Evolutionary conservation across 2,329 filamentous ascomycete genomes (phyloP).

Genomic region (Talaromyces verruculosus): DNA sequence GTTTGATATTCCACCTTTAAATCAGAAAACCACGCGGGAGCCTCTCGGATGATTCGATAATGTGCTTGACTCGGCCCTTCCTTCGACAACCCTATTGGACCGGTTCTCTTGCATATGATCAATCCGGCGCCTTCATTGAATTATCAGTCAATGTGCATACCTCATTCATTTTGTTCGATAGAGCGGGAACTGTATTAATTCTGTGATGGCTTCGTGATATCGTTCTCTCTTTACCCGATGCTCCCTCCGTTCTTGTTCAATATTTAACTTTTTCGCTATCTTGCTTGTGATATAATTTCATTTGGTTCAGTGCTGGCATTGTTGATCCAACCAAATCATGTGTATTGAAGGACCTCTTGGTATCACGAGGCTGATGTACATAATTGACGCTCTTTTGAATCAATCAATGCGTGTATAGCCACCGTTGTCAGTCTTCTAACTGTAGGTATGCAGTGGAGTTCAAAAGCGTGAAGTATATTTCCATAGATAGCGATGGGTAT

Average conservation of each 20-base stretch:
- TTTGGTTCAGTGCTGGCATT: not conserved
- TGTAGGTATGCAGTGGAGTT: not conserved
- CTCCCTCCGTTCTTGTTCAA: not conserved
- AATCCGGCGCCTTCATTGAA: not conserved
- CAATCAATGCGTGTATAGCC: not conserved
- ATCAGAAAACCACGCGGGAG: not conserved
- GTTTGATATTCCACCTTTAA: conserved; percentile 1
- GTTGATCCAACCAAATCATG: not conserved
- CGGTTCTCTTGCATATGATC: not conserved
- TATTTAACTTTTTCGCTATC: not conserved
- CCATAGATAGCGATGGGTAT: not conserved
- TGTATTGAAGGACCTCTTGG: not conserved
- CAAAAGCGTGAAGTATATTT: not conserved
- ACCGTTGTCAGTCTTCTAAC: not conserved
- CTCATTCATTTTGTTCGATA: not conserved
- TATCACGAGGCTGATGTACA: not conserved
- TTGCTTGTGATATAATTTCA: not conserved
- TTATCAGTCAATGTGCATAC: not conserved
- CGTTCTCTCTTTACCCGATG: not conserved
- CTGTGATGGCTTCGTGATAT: not conserved
- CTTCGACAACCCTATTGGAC: not conserved
- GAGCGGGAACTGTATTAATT: not conserved
- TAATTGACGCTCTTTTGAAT: not conserved
- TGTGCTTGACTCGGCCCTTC: not conserved
- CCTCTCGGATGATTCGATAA: not conserved